A percentile compares a stretch with the other conserved stretches of the same genome.
These are phyloP conservation scores for Komagataea norvegica DNA, from an alignment of 1,139 yeast genomes.

Conservation along the genomic window DNA sequence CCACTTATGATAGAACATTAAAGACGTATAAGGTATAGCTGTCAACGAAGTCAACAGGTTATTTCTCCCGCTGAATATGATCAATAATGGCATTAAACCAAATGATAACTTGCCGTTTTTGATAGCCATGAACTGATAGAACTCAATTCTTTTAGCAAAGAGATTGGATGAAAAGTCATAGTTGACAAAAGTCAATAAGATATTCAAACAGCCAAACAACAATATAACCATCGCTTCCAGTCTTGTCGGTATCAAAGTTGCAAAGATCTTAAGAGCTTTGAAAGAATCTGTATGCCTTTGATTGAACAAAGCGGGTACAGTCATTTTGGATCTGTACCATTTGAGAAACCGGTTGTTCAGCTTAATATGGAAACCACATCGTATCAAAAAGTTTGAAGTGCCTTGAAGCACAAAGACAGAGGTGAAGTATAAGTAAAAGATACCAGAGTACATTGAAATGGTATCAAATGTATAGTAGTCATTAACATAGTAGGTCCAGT, in stretches of 20 bases:
- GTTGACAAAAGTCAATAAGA: constrained; percentile 39
- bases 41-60: constrained; percentile 57
- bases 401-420: constrained; percentile 9
- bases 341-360: constrained; percentile 14
- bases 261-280: constrained; percentile 5
- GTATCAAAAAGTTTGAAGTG: constrained; percentile 8
- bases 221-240: constrained; percentile 49
- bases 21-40: constrained; percentile 57
- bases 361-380: constrained; percentile 14
- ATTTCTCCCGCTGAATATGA: constrained; percentile 60
- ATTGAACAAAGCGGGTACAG: constrained; percentile 20
- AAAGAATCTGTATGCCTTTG: constrained; percentile 12
- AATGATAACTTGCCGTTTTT: constrained; percentile 50
- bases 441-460: constrained; percentile 9
- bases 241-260: constrained; percentile 52
- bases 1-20: constrained; percentile 62
- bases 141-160: constrained; percentile 34
- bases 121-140: constrained; percentile 54
- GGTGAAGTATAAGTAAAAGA: constrained; percentile 9
- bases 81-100: constrained; percentile 44
- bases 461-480: constrained; percentile 9
- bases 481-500: background rate
- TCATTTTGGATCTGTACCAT: constrained; percentile 16
- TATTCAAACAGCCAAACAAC: constrained; percentile 42
- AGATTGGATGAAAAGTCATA: constrained; percentile 33